A percentile compares a stretch with the other conserved stretches of the same genome.
Conservation (phyloP, 2,329 filamentous ascomycete genomes). For the Diplodia mutila region DNA sequence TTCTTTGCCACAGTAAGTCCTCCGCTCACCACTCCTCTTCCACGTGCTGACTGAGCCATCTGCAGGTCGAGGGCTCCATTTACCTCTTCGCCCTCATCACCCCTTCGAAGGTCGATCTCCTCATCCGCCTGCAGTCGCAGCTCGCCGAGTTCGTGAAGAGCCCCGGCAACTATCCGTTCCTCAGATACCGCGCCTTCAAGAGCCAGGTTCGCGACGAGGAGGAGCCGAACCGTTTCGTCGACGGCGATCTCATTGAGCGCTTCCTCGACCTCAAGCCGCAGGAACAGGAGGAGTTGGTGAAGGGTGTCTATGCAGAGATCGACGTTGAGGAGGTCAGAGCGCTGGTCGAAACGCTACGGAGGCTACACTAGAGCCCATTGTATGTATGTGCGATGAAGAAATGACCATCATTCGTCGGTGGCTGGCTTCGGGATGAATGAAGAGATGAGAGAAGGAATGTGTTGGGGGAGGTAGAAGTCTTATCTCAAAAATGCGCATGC, state of each 20-base stretch:
- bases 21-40: neutral
- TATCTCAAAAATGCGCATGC: neutral
- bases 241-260: conserved; percentile 85
- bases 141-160: conserved; percentile 65
- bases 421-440: neutral
- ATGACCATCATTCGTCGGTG: neutral
- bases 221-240: conserved; percentile 84
- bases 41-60: conserved; percentile 29
- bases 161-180: conserved; percentile 76
- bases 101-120: conserved; percentile 71
- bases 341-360: conserved; percentile 61
- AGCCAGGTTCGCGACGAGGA: conserved; percentile 71
- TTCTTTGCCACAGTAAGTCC: conserved; percentile 84
- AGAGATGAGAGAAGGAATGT: neutral
- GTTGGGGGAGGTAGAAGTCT: neutral
- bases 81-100: conserved; percentile 86
- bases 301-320: conserved; percentile 59
- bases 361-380: conserved; percentile 43
- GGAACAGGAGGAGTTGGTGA: conserved; percentile 58
- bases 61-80: conserved; percentile 82
- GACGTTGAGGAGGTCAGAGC: conserved; percentile 62
- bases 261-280: conserved; percentile 74
- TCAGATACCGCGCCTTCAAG: conserved; percentile 79
- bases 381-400: neutral
- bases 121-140: conserved; percentile 78